Evolutionary conservation across 2,329 filamentous ascomycete species (phyloP).

Genomic region (Fusarium chlamydosporum): DNA sequence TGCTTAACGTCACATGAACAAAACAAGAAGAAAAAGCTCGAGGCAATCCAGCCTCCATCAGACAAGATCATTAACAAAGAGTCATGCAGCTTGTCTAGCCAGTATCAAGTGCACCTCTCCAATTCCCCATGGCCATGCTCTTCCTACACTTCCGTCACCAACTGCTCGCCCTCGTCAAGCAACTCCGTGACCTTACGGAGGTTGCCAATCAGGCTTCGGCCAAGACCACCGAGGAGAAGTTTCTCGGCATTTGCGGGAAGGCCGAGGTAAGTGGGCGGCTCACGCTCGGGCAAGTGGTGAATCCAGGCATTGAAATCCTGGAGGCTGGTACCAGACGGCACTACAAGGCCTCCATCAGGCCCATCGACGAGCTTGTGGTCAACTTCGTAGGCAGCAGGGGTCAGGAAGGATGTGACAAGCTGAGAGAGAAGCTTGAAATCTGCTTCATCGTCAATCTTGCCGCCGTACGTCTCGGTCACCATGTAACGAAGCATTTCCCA

Average conservation of each 20-base stretch:
- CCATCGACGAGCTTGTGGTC: slow-evolving; percentile 89
- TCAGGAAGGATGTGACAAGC: slow-evolving; percentile 84
- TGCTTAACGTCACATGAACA: slow-evolving; percentile 32
- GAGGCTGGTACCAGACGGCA: slow-evolving; percentile 85
- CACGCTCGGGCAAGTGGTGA: slow-evolving; percentile 89
- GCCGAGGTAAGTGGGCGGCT: slow-evolving; percentile 95
- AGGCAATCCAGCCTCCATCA: slow-evolving; percentile 7
- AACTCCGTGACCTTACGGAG: slow-evolving; percentile 87
- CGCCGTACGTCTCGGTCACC: slow-evolving; percentile 94
- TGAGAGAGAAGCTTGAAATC: slow-evolving; percentile 82
- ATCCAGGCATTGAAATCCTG: slow-evolving; percentile 94
- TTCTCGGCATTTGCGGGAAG: slow-evolving; percentile 97
- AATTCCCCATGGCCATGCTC: background rate
- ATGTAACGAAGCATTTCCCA: slow-evolving; percentile 96
- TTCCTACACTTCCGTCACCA: slow-evolving; percentile 75
- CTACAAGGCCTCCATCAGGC: slow-evolving; percentile 72
- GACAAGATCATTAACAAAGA: slow-evolving; percentile 11
- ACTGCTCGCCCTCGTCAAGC: slow-evolving; percentile 92
- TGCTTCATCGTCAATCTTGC: slow-evolving; percentile 92
- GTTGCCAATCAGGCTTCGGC: slow-evolving; percentile 85
- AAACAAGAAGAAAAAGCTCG: slow-evolving; percentile 19
- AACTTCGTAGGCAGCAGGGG: slow-evolving; percentile 90
- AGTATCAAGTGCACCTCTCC: background rate
- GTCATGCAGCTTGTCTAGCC: background rate
- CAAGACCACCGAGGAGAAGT: slow-evolving; percentile 88